A percentile compares a stretch with the other conserved stretches of the same genome.
These are phyloP conservation scores for Yamadazyma olivae DNA, from an alignment of 805 yeast species.

Conservation along the genomic window DNA sequence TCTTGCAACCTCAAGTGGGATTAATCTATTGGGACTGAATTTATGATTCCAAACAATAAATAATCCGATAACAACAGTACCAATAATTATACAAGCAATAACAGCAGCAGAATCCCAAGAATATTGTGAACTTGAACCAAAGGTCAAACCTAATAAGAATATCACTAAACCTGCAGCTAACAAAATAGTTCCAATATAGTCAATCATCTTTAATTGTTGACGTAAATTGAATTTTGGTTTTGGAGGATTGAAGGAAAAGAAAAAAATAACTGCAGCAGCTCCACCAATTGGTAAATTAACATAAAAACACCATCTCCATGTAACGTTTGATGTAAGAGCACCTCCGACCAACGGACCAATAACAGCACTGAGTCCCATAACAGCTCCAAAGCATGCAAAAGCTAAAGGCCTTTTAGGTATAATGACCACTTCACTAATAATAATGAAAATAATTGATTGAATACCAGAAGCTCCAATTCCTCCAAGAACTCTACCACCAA, in stretches of 20 bases:
- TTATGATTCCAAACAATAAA: constrained; percentile 42
- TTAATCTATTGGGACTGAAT: constrained; percentile 42
- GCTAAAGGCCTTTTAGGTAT: constrained; percentile 33
- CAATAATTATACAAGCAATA: constrained; percentile 45
- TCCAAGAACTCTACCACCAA: constrained; percentile 39
- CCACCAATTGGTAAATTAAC: constrained; percentile 68
- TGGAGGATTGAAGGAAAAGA: constrained; percentile 46
- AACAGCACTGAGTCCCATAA: constrained; percentile 48
- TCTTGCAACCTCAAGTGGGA: constrained; percentile 42
- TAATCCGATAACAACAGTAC: constrained; percentile 27
- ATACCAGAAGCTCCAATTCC: constrained; percentile 40
- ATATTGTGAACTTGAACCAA: constrained; percentile 45
- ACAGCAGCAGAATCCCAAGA: constrained; percentile 54
- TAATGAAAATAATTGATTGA: constrained; percentile 24
- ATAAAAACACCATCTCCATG: constrained; percentile 80
- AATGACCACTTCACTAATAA: constrained; percentile 29
- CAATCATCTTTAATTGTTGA: constrained; percentile 40
- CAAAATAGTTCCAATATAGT: constrained; percentile 44
- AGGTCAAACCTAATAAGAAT: constrained; percentile 45
- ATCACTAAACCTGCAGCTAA: constrained; percentile 42
- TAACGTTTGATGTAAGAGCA: constrained; percentile 49
- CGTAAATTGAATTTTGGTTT: constrained; percentile 33
- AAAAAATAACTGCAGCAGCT: constrained; percentile 33
- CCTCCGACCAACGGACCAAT: constrained; percentile 68
- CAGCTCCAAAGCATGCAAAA: constrained; percentile 32